Base-by-base conservation (phyloP, 2,329 filamentous ascomycete species). In the Colletotrichum incanum region DNA sequence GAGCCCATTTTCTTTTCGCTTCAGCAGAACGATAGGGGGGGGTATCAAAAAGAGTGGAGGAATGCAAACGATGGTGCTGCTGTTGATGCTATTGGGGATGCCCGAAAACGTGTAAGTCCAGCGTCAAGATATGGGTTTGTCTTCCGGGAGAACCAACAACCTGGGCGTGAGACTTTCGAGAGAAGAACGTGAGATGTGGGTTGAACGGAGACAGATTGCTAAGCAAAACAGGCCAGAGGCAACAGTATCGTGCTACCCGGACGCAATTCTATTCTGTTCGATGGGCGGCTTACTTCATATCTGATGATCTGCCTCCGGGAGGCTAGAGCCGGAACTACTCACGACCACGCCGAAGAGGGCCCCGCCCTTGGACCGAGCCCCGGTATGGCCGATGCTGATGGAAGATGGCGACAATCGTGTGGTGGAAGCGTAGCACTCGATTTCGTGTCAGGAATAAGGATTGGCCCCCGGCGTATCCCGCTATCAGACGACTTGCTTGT, bases 351-450 rank as follows among this genome's bases (percentile, higher is more conserved):
- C 67, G 67, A 66, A 62, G 54, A 26, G 28, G 54, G 62, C 37
- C 52, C 67, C 67, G 67, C 52, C 58, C 62, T 49, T 41, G 67
- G 9, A 62, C 54, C 67, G 62, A 66, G 55, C 39, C 59, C 26
- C 68, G 63, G 68, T 39, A 23, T 61, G 47, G 31, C 55, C 68
- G 55, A 71, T 50, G 31, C 28, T 50, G 49, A 45, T 26, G 31
- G 47, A 56, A 55, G 60, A 71, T 61, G 54, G 41, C 68, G 41
- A 62, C 26, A 41, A 67, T 62, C 63, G 31, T 61, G 56, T 71
- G 63, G 66, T 70, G 60, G 55, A 41, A 26, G 49, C 16, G 62
- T 31, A 61, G 47, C 55, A 55, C 54, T 58, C 67, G 61, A 60
- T 65, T 65, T 61, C 45, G n/a, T 49, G 67, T 66, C 54, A 41